Base-by-base conservation (phyloP, 164 flowering plant species). In the Umbilicus rupestris region DNA sequence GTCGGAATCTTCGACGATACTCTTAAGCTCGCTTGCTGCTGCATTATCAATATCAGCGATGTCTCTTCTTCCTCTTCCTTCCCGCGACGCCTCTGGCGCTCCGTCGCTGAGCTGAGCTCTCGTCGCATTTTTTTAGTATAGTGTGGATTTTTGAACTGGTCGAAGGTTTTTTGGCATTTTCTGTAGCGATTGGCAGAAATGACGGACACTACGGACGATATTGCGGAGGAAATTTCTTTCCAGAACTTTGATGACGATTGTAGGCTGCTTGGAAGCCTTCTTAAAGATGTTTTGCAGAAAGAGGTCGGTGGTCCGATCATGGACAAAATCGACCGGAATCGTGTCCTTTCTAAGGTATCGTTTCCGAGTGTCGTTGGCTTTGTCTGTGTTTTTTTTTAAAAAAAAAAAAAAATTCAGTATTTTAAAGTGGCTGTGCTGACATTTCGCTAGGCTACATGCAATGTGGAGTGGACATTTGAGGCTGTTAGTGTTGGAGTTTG, bases 231-330 rank as follows among this genome's bases (percentile, higher is more conserved):
- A 44, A 71, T 71, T 29, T 71, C 73, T 7, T 71, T 71, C 24
- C 73, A 71, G 62, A 60, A 68, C 57, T 71, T 71, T 58, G 73
- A 71, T 35, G 73, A 71, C 47, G 73, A 66, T 46, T 66, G 73
- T 46, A 71, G 42, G 55, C 50, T 71, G 2, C 60, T 71, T 17
- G 73, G 73, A 28, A 71, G 63, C 28, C 73, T 71, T 46, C 65
- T 71, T 26, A 60, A 66, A 62, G 73, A 71, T 66, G 64, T 58
- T 57, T 60, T 71, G 45, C 73, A 66, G 42, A 45, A 57, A 35
- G 73, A 71, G 49, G 69, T 71, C 30, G 73, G 73, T 37, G 29
- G 35, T 19, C 17, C 41, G n/a, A 44, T 71, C 39, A 46, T 71
- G 73, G 73, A 59, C 8, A 71, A 71, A 60, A 45, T 71, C 22